These are phyloP conservation scores for Chaetomium strumarium DNA, from an alignment of 2,329 filamentous ascomycete species.

Conservation along the genomic window DNA sequence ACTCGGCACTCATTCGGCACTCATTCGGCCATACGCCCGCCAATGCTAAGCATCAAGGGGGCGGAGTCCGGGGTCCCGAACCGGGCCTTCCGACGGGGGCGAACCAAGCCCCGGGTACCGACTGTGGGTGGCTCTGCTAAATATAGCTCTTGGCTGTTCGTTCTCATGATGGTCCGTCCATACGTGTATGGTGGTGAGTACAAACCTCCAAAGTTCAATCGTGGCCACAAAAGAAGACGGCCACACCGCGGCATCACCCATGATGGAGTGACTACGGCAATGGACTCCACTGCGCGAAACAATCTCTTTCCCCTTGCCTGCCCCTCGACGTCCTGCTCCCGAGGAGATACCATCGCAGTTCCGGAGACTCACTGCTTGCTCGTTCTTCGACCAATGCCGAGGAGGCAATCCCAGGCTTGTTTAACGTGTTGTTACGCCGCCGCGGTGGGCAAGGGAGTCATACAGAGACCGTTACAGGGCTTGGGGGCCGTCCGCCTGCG, in stretches of 20 bases:
- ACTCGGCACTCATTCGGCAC: not conserved
- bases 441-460: not conserved
- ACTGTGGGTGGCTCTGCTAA: conserved; percentile 5
- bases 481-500: not conserved
- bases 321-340: not conserved
- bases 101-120: conserved; percentile 4
- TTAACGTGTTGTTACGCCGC: not conserved
- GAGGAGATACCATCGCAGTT: not conserved
- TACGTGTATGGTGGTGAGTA: not conserved
- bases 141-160: not conserved
- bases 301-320: not conserved
- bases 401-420: not conserved
- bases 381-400: conserved; percentile 7
- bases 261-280: not conserved
- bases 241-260: not conserved
- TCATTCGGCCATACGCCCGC: not conserved
- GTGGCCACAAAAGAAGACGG: not conserved
- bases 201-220: not conserved
- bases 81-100: not conserved
- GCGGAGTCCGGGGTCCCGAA: not conserved
- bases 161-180: not conserved
- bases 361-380: not conserved
- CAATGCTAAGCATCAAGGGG: too few relatives aligned
- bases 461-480: not conserved
- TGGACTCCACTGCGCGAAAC: not conserved